Evolutionary conservation across 2,329 filamentous ascomycete genomes (phyloP), one percentile per base, ranked within the genome.

Genomic region (Fusarium mexicanum): DNA sequence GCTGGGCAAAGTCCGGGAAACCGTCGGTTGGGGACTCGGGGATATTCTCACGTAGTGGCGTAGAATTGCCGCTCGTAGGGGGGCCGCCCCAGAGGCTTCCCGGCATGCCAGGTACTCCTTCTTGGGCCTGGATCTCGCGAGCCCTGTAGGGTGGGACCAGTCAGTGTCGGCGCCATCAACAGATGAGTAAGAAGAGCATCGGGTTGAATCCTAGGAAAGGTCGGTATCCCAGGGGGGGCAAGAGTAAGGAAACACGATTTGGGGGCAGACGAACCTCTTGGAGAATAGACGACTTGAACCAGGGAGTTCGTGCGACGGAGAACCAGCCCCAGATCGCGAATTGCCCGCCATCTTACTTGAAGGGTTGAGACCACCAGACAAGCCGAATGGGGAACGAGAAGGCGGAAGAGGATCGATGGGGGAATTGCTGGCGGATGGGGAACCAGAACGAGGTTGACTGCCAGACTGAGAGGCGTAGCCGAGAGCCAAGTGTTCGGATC

Each of bases 11-110:
- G 83, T 98, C 95, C 67, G 96, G 95, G 78, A 98, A 98, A 76
- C 94, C 96, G 85, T 98, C 96, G 75, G 93, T 96, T 38, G 96
- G 96, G 41, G 96, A 98, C 85, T 99, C 96, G 73, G 96, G 95
- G 71, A 99, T 98, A 75, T 96, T 98, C 86, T 98, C 96, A 80
- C 96, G 94, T 59, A 99, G 89, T 77, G 96, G 96, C 47, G 96
- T 98, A 26, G 96, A 98, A 83, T 98, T 96, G 75, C 96, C 96
- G 82, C 96, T 98, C 64, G 96, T 98, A 55, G 96, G 96, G 75
- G 96, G 96, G 17, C 96, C 96, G 87, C 95, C 95, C 96, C 96
- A 98, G 48, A 93, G 92, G 80, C 92, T 91, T 60, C 92, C 84
- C 83, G 87, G 88, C 79, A 90, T 88, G 80, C 87, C 92, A 81